These are phyloP conservation scores for Mycosphaerelloides madeirae DNA, from an alignment of 2,329 filamentous ascomycete genomes.

Conservation along the genomic window DNA sequence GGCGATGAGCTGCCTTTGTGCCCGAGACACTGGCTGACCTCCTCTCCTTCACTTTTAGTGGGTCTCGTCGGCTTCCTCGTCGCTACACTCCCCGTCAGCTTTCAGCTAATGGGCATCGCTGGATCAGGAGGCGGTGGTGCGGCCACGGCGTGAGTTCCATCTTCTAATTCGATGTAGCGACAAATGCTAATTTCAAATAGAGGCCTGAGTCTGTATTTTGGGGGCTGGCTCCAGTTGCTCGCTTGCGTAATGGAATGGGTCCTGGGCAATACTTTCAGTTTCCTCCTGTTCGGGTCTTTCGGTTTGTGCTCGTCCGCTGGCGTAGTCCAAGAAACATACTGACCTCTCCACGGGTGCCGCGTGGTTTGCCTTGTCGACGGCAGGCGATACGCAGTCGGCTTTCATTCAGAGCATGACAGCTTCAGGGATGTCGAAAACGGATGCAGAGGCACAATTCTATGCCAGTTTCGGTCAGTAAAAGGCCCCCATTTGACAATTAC, in stretches of 20 bases:
- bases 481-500: background rate
- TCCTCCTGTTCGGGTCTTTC: slow-evolving; percentile 8
- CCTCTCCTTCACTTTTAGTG: too few relatives aligned
- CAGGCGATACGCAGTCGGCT: background rate
- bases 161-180: background rate
- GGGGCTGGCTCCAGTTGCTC: slow-evolving; percentile 8
- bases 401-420: background rate
- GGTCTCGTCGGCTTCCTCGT: slow-evolving; percentile 10
- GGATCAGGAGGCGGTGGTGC: slow-evolving; percentile 4
- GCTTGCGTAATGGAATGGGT: slow-evolving; percentile 9
- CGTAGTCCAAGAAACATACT: background rate
- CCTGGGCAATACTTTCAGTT: slow-evolving; percentile 8
- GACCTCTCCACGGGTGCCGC: slow-evolving; percentile 5
- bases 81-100: slow-evolving; percentile 5
- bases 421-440: background rate
- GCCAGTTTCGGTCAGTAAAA: slow-evolving; percentile 7
- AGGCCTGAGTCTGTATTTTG: slow-evolving; percentile 5
- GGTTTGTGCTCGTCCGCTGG: background rate
- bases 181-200: slow-evolving; percentile 4
- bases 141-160: slow-evolving; percentile 2
- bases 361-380: slow-evolving; percentile 4
- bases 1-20: too few relatives aligned
- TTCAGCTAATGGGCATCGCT: slow-evolving; percentile 4
- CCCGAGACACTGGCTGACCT: too few relatives aligned
- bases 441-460: slow-evolving; percentile 2